These are phyloP conservation scores for Oryza punctata DNA, from an alignment of 176 grass and related monocot species.

Conservation along the genomic window DNA sequence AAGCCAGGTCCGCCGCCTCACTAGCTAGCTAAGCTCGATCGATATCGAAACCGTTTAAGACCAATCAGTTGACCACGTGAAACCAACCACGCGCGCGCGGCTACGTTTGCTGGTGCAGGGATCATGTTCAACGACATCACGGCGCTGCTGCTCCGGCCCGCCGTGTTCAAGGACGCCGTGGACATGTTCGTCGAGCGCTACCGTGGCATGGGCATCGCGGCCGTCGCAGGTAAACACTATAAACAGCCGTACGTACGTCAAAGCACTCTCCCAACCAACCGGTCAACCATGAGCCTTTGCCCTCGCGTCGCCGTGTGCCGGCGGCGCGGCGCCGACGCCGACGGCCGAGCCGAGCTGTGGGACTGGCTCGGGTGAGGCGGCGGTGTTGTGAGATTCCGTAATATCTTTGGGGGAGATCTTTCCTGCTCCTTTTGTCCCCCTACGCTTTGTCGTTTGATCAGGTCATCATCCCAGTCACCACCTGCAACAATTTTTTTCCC, in stretches of 20 bases:
- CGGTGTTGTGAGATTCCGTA: conserved; percentile 47
- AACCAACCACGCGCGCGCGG: neutral
- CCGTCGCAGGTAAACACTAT: conserved; percentile 69
- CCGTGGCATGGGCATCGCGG: conserved; percentile 68
- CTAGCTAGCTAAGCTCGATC: neutral
- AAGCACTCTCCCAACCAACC: neutral
- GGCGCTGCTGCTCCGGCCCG: conserved; percentile 70
- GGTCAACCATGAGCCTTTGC: neutral
- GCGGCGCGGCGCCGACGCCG: neutral
- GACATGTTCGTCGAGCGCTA: conserved; percentile 97
- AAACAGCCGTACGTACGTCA: neutral
- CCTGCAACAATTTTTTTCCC: neutral
- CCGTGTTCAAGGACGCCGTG: conserved; percentile 78
- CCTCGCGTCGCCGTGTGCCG: neutral
- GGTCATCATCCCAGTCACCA: conserved; percentile 20
- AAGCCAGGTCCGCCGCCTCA: conserved; percentile 63
- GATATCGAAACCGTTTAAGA: neutral
- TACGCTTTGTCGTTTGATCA: conserved; percentile 36
- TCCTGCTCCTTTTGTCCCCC: conserved; percentile 24
- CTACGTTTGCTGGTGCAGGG: conserved; percentile 40
- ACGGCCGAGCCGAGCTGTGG: neutral
- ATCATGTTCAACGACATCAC: conserved; percentile 99
- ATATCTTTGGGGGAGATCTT: conserved; percentile 45
- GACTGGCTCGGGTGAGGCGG: neutral
- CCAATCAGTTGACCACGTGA: neutral